phyloP scores from a whole-genome alignment of 352 stramenopile genomes.

The Pythium dissimile region DNA sequence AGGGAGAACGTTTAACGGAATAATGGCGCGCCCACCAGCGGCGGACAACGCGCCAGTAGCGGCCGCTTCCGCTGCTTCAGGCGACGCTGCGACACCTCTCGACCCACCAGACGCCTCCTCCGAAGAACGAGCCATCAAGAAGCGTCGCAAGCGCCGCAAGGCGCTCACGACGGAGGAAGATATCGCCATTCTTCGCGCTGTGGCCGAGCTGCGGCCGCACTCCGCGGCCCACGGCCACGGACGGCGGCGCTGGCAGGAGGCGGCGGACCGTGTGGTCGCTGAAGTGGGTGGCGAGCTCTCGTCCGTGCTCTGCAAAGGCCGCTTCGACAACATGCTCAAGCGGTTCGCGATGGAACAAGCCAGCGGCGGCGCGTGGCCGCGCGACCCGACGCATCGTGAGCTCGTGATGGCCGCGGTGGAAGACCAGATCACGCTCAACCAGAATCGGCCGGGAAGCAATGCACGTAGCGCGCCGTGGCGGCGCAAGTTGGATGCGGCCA shows the following conservation, averaged over 20 bases:
- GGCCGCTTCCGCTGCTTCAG: background rate
- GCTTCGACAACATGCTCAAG: conserved; percentile 19
- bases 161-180: conserved; percentile 20
- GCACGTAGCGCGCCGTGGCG: no score
- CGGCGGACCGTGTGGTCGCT: conserved; percentile 3
- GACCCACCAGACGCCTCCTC: conserved; percentile 10
- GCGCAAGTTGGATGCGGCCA: background rate
- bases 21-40: conserved; percentile 1
- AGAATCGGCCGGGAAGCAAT: no score
- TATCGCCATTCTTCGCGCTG: conserved; percentile 16
- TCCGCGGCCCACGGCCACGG: conserved; percentile 10
- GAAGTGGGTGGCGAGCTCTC: conserved; percentile 8
- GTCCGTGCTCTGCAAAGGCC: conserved; percentile 14
- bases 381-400: conserved; percentile 1
- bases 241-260: conserved; percentile 11
- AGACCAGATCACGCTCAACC: background rate
- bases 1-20: no score
- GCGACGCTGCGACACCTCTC: background rate
- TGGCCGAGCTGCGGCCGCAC: conserved; percentile 10
- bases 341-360: conserved; percentile 10
- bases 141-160: conserved; percentile 13
- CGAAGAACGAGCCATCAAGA: background rate
- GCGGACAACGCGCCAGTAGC: background rate
- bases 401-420: conserved; percentile 6
- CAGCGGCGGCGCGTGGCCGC: background rate